Base-by-base conservation (phyloP, 495 filamentous ascomycete genomes). In the Monascus purpureus region DNA sequence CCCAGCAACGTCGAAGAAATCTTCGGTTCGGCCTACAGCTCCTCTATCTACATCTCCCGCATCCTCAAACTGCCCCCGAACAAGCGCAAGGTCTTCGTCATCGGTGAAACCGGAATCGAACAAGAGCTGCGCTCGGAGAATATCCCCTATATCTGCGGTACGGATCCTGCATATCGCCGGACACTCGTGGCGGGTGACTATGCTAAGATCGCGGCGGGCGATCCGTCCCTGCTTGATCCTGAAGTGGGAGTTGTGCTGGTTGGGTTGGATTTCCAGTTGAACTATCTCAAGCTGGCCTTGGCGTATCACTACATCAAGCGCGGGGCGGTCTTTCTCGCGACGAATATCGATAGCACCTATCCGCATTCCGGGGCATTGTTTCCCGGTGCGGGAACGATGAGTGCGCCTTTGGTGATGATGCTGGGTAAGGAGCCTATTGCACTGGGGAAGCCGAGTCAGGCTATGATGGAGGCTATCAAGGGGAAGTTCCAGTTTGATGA, bases 401-500 rank as follows among this genome's bases (percentile, higher is more conserved):
- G 77, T 30, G 74, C 81, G 28, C 82, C 87, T 4, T 53, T 99
- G 31, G 65, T 75, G 26, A 78, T 79, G 52, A 87, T 88, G 75
- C 61, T 72, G 33, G 54, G 57, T 45, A 46, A 70, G 56, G 61
- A 78, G 44, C 85, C 88, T 1, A 47, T 82, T 20, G 73, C 82
- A 4, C 55, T 95, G 27, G 90, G 90, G 7, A 99, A 99, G 57
- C 92, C 90, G 3, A 93, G 82, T 41, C 82, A 93, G 62, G 87
- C 86, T 8, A 96, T 97, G 90, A 93, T 97, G 90, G 87, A 95
- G 58, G 82, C 92, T 5, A 80, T 97, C 46, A 88, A 96, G 64
- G 88, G 88, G 19, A 93, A 88, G 56, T 93, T 95, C 49, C 62
- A 71, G 33, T 80, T 97, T 32, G 82, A 96, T 49, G 72, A 85